Conservation (phyloP, 768 basidiomycete species). For the Trichaptum fuscoviolaceum region DNA sequence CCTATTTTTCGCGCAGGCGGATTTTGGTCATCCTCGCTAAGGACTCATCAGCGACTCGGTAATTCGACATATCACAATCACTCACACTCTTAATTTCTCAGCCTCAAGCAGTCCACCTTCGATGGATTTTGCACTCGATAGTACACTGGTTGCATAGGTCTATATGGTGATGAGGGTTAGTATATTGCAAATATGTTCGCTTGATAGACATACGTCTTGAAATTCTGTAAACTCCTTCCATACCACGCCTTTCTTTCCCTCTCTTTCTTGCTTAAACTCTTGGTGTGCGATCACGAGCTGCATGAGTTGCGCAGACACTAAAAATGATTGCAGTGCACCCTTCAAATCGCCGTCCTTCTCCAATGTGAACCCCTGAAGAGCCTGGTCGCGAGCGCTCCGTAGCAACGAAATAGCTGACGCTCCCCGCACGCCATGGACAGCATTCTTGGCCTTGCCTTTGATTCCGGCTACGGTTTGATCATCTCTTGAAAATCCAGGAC, state of each 20-base stretch:
- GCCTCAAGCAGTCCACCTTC: slow-evolving; percentile 42
- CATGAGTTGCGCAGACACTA: slow-evolving; percentile 55
- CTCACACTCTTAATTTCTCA: slow-evolving; percentile 30
- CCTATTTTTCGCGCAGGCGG: slow-evolving; percentile 43
- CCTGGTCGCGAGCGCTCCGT: slow-evolving; percentile 54
- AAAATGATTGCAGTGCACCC: slow-evolving; percentile 53
- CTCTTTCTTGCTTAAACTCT: slow-evolving; percentile 49
- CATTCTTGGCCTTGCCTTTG: slow-evolving; percentile 43
- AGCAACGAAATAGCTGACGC: slow-evolving; percentile 58
- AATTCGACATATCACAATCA: slow-evolving; percentile 8
- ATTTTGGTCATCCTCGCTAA: slow-evolving; percentile 19
- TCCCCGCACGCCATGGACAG: slow-evolving; percentile 49
- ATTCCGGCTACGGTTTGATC: slow-evolving; percentile 39
- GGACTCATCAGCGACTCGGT: slow-evolving; percentile 11
- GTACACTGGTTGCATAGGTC: slow-evolving; percentile 30
- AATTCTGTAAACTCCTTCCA: slow-evolving; percentile 63
- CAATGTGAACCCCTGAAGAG: slow-evolving; percentile 41
- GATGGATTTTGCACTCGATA: slow-evolving; percentile 36
- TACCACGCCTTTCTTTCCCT: slow-evolving; percentile 47
- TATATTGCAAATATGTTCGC: slow-evolving; percentile 12
- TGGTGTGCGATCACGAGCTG: slow-evolving; percentile 54
- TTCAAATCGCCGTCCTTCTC: slow-evolving; percentile 58
- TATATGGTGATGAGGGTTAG: slow-evolving; percentile 14
- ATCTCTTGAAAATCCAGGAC: slow-evolving; percentile 14
- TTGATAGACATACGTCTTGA: slow-evolving; percentile 45